phyloP scores from a whole-genome alignment of 1,139 yeast species.

The Saccharomyces hybrid region DNA sequence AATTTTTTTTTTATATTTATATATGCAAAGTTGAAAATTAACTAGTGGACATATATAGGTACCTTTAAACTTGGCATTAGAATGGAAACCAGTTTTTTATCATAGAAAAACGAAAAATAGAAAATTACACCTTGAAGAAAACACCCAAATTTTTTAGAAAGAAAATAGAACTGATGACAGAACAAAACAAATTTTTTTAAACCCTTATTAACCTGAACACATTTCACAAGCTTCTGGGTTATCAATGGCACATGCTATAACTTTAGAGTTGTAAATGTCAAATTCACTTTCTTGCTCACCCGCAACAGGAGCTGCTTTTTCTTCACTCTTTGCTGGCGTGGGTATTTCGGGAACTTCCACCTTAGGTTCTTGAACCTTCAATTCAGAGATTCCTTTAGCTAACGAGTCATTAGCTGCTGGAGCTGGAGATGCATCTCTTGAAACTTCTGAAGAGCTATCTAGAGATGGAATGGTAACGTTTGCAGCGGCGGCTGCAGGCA shows the following conservation, averaged over 20 bases:
- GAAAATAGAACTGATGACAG: neutral
- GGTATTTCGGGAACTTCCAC: slow-evolving; percentile 21
- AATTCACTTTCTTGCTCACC: slow-evolving; percentile 30
- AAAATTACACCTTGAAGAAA: neutral
- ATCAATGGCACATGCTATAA: slow-evolving; percentile 91
- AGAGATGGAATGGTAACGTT: slow-evolving; percentile 4
- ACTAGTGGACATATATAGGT: neutral
- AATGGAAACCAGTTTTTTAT: neutral
- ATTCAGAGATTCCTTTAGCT: slow-evolving; percentile 20
- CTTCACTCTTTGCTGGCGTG: slow-evolving; percentile 18
- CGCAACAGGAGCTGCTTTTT: slow-evolving; percentile 14
- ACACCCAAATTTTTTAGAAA: neutral
- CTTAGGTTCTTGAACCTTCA: slow-evolving; percentile 22
- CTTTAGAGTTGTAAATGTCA: slow-evolving; percentile 89
- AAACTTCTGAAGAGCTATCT: slow-evolving; percentile 22
- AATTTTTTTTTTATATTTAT: neutral
- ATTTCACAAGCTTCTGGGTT: slow-evolving; percentile 97
- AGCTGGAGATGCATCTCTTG: slow-evolving; percentile 22
- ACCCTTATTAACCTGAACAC: slow-evolving; percentile 77
- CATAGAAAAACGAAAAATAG: neutral
- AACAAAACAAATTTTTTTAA: neutral
- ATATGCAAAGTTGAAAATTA: neutral
- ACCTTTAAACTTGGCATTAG: neutral
- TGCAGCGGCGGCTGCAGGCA: slow-evolving; percentile 12
- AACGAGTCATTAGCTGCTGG: slow-evolving; percentile 28